Evolutionary conservation across 495 filamentous ascomycete genomes (phyloP).

Genomic region (Penicillium samsonianum): DNA sequence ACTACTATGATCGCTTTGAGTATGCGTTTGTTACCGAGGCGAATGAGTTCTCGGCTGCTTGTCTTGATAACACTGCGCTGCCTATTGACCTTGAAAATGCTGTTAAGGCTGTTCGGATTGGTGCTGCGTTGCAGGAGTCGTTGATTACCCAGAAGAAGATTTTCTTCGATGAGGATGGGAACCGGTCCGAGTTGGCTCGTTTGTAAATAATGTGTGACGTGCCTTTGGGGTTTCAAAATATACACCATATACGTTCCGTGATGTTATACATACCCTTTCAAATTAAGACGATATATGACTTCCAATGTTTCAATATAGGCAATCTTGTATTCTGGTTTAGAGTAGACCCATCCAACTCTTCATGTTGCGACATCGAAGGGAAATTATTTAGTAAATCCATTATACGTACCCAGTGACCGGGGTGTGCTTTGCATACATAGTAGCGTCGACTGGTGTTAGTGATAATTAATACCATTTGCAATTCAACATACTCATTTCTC

Average conservation of each 20-base stretch:
- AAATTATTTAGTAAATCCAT: background rate
- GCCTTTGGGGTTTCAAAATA: background rate
- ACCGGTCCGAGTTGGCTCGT: slow-evolving; percentile 36
- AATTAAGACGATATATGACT: background rate
- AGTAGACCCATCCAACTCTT: background rate
- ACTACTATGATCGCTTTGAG: slow-evolving; percentile 64
- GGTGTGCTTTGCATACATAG: too few relatives aligned
- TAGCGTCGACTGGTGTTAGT: too few relatives aligned
- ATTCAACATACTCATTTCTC: too few relatives aligned
- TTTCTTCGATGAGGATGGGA: slow-evolving; percentile 51
- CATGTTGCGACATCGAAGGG: background rate
- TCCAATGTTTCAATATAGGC: background rate
- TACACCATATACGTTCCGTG: background rate
- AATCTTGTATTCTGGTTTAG: background rate
- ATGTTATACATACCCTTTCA: background rate
- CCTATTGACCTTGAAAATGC: slow-evolving; percentile 57
- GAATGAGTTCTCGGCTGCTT: slow-evolving; percentile 58
- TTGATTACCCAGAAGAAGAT: slow-evolving; percentile 60
- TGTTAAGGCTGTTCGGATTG: slow-evolving; percentile 62
- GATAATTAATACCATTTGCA: too few relatives aligned
- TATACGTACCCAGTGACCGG: too few relatives aligned
- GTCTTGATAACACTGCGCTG: slow-evolving; percentile 52
- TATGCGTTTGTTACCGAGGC: slow-evolving; percentile 63
- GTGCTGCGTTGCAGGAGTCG: slow-evolving; percentile 59
- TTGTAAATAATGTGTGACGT: slow-evolving; percentile 9